Evolutionary conservation across 306 rosid genomes (phyloP), one percentile per base, ranked within the genome.

Genomic region (Sophora flavescens): DNA sequence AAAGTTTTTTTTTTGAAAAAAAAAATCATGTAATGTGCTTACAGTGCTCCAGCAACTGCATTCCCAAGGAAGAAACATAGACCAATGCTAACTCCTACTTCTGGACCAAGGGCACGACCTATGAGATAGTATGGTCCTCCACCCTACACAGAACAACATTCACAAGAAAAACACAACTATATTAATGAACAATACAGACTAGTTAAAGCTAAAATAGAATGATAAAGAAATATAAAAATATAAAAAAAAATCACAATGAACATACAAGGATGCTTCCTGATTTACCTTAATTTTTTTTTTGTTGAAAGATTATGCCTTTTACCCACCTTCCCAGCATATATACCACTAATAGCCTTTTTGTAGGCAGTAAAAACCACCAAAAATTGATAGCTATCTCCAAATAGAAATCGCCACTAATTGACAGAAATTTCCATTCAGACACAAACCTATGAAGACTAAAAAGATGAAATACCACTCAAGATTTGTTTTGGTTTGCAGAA

Each of bases 31-130:
- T 58, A 71, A 57, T 38, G 74, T 38, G 88, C 99, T 95, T 82
- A 95, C 99, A 95, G 96, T 63, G 99, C 84, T 83, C 99, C 99
- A 33, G 99, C 99, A 85, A 95, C 97, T 74, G 98, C 99, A 86
- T 95, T 95, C 70, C 99, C 99, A 9, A 95, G 97, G 81, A 95
- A 95, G 87, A 95, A 95, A 84, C 99, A 95, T 67, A 95, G 79
- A 72, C 99, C 99, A 83, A 95, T 95, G 90, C 99, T 95, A 84
- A 95, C 98, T 82, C 99, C 99, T 88, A 95, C 99, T 87, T 95
- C 99, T 76, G 99, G 99, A 83, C 99, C 99, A 83, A 95, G 99
- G 65, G 98, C 99, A 73, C 99, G 99, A 56, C 99, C 99, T 51
- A 95, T 95, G 76, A 95, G 99, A 88, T 95, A 95, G 84, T 95